Percentiles rank a stretch among this genome's conserved stretches.
phyloP scores from a whole-genome alignment of 805 yeast genomes.

The Candida endomychidarum region DNA sequence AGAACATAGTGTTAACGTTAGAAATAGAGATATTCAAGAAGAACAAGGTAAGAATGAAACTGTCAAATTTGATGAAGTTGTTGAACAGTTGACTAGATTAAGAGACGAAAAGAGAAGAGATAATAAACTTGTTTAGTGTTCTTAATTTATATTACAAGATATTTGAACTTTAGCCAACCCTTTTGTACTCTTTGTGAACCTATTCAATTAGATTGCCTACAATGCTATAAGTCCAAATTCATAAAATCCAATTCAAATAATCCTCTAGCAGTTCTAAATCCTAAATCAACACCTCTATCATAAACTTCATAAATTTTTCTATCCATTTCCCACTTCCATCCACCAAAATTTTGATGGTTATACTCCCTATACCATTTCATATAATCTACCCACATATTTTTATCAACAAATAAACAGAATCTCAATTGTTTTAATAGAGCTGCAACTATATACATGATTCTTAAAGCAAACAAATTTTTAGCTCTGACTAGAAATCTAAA shows the following conservation, averaged over 20 bases:
- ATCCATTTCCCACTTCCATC: constrained; percentile 18
- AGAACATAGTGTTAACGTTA: constrained; percentile 80
- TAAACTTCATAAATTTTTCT: constrained; percentile 10
- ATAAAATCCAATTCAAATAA: not conserved
- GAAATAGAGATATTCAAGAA: constrained; percentile 93
- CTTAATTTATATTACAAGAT: too few relatives aligned
- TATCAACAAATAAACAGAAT: constrained; percentile 18
- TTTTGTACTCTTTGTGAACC: too few relatives aligned
- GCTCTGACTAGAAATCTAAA: constrained; percentile 19
- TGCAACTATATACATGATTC: constrained; percentile 24
- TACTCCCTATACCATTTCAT: constrained; percentile 18
- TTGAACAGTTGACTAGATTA: constrained; percentile 64
- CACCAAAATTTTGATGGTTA: constrained; percentile 13
- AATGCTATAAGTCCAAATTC: not conserved
- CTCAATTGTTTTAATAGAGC: constrained; percentile 15
- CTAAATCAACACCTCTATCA: not conserved
- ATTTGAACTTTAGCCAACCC: too few relatives aligned
- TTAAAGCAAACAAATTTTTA: constrained; percentile 25
- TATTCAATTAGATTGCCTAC: too few relatives aligned
- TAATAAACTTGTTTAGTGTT: constrained; percentile 46
- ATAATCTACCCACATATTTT: constrained; percentile 30
- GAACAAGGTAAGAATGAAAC: constrained; percentile 92
- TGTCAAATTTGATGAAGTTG: constrained; percentile 68
- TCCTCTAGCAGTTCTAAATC: not conserved
- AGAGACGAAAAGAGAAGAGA: constrained; percentile 74